Evolutionary conservation across 2,329 filamentous ascomycete genomes (phyloP).

Genomic region (Colletotrichum destructivum): DNA sequence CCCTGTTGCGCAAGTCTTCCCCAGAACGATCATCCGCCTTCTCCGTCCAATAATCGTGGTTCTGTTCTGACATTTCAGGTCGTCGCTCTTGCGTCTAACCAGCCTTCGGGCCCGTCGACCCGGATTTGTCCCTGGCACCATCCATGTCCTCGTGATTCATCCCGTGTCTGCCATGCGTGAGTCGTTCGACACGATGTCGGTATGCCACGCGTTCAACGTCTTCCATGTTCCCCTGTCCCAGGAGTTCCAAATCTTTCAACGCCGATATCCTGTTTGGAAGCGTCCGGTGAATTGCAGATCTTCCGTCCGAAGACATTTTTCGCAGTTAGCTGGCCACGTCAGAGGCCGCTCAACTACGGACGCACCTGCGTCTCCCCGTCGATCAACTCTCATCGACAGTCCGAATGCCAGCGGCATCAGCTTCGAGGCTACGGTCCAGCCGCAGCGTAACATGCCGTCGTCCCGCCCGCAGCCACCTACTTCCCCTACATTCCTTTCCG

Average conservation of each 20-base stretch:
- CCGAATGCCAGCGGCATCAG: neutral
- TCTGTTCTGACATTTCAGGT: neutral
- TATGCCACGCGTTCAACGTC: constrained; percentile 31
- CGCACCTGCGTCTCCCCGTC: neutral
- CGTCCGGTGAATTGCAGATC: neutral
- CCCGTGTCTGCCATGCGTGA: neutral
- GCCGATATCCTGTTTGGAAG: neutral
- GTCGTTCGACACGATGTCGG: constrained; percentile 9
- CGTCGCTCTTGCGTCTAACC: neutral
- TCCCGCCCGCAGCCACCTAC: neutral
- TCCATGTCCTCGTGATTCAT: neutral
- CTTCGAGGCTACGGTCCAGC: neutral
- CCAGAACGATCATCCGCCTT: neutral
- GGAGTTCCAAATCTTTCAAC: neutral
- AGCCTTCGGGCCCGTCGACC: neutral
- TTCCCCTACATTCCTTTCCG: neutral
- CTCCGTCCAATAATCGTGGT: neutral
- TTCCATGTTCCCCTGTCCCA: neutral
- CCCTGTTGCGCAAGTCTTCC: neutral
- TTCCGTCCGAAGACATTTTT: neutral
- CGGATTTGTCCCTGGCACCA: neutral
- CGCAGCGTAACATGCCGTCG: constrained; percentile 3
- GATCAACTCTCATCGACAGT: neutral
- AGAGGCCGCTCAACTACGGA: constrained; percentile 2
- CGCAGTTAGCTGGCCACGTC: neutral